phyloP scores from a whole-genome alignment of 345 rosid genomes.

The Lagerstroemia speciosa region DNA sequence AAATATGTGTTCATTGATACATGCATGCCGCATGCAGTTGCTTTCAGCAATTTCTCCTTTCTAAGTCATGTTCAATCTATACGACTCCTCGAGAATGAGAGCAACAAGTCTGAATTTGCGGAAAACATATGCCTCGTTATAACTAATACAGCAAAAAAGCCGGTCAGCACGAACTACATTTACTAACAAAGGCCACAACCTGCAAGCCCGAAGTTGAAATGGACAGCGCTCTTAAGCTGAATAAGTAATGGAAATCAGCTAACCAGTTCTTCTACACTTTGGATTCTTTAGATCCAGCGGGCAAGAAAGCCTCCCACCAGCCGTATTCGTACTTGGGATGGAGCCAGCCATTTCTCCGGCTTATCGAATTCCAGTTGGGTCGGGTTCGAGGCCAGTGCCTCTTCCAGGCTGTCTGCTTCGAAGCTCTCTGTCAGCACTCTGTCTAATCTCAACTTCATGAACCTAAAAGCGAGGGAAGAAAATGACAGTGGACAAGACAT shows the following conservation, averaged over 20 bases:
- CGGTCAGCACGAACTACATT: neutral
- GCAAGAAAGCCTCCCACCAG: conserved; percentile 94
- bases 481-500: neutral
- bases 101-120: neutral
- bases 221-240: neutral
- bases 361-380: conserved; percentile 55
- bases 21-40: too few species aligned
- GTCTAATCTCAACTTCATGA: conserved; percentile 93
- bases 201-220: neutral
- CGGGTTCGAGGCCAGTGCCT: conserved; percentile 77
- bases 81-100: neutral
- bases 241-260: neutral
- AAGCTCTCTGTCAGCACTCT: conserved; percentile 70
- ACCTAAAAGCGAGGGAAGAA: conserved; percentile 32
- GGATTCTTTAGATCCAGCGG: conserved; percentile 35
- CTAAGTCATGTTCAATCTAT: neutral
- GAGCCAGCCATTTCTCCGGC: conserved; percentile 88
- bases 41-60: neutral
- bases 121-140: neutral
- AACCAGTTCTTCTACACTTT: conserved; percentile 26
- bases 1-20: too few species aligned
- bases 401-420: conserved; percentile 59
- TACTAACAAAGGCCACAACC: neutral
- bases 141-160: neutral
- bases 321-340: conserved; percentile 80